Evolutionary conservation across 2,329 filamentous ascomycete genomes (phyloP).

Genomic region (Chrysoporthe cubensis): DNA sequence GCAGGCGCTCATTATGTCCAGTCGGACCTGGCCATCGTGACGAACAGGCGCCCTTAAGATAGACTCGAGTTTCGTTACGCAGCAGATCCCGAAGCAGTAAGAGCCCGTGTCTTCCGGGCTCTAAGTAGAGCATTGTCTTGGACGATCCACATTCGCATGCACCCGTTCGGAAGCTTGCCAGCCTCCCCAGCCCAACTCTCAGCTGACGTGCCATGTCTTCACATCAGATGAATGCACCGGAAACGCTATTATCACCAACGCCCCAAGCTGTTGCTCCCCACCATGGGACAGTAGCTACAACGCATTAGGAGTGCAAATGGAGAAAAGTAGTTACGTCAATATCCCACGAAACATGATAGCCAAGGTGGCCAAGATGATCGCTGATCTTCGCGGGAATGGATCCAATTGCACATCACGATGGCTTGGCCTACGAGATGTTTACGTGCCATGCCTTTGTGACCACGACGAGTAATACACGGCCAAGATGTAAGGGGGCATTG

Average conservation of each 20-base stretch:
- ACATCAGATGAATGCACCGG: background rate
- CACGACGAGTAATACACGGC: no score
- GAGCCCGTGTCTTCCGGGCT: background rate
- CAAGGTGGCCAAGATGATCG: background rate
- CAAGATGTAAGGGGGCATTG: no score
- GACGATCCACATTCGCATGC: background rate
- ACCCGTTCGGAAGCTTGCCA: background rate
- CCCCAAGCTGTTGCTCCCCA: background rate
- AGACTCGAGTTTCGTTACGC: background rate
- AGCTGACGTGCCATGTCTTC: background rate
- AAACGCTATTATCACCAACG: background rate
- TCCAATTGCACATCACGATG: conserved; percentile 3
- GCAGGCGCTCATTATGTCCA: background rate
- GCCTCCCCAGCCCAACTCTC: background rate
- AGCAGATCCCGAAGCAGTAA: background rate
- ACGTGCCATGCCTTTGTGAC: background rate
- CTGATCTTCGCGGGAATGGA: background rate
- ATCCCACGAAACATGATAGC: background rate
- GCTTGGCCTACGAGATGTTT: background rate
- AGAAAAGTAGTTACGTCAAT: background rate
- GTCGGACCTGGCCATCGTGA: background rate
- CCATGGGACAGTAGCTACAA: no score
- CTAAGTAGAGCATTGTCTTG: background rate
- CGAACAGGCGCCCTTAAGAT: background rate
- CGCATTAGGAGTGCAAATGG: background rate